Conservation (phyloP, 768 basidiomycete genomes). For the Amanita brunnescens region DNA sequence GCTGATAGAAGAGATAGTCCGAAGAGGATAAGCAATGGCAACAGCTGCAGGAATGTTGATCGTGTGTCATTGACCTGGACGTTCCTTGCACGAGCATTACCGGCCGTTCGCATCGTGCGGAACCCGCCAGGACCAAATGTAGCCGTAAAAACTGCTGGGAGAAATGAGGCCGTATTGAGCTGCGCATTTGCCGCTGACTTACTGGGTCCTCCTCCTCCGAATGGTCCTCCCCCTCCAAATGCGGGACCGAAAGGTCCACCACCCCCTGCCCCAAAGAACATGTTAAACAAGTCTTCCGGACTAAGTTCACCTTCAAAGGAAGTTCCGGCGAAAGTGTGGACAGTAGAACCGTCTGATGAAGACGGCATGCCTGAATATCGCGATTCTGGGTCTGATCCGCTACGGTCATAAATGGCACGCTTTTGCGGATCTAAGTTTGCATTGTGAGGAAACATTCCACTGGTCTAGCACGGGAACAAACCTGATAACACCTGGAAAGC, state of each 20-base stretch:
- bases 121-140: slow-evolving; percentile 82
- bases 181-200: slow-evolving; percentile 11
- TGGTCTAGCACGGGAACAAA: slow-evolving; percentile 16
- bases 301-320: slow-evolving; percentile 79
- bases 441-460: not conserved
- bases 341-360: slow-evolving; percentile 39
- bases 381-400: slow-evolving; percentile 84
- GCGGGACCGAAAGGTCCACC: slow-evolving; percentile 36
- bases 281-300: slow-evolving; percentile 95
- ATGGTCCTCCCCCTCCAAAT: slow-evolving; percentile 54
- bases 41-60: slow-evolving; percentile 63
- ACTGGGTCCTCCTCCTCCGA: slow-evolving; percentile 54
- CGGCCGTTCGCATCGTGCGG: slow-evolving; percentile 54
- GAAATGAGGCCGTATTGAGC: not conserved
- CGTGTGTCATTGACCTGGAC: slow-evolving; percentile 38
- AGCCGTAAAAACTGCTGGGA: slow-evolving; percentile 56
- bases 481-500: slow-evolving; percentile 93
- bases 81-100: slow-evolving; percentile 25
- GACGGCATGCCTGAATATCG: slow-evolving; percentile 66
- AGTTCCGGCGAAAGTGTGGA: slow-evolving; percentile 40
- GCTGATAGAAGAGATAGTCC: slow-evolving; percentile 77
- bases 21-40: slow-evolving; percentile 80
- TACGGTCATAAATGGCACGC: slow-evolving; percentile 76
- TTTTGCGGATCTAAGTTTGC: slow-evolving; percentile 66
- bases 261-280: slow-evolving; percentile 92